Base-by-base conservation (phyloP, 352 stramenopile species). In the Saprolegnia parasitica region DNA sequence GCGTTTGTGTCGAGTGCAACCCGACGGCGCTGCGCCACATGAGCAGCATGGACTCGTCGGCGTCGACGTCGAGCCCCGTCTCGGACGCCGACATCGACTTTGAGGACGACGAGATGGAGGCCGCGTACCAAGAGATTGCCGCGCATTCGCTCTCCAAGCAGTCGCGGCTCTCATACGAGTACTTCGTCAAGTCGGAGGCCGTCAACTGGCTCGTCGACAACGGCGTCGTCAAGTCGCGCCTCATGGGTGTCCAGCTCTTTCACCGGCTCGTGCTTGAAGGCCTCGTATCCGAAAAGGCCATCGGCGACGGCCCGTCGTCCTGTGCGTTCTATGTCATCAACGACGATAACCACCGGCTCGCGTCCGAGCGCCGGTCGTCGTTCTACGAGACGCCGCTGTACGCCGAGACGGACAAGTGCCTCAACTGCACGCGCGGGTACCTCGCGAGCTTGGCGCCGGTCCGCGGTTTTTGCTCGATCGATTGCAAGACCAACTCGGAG, bases 171-270 rank as follows among this genome's bases (percentile, higher is more conserved):
- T 80, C 79, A 75, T 93, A 91, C 77, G 79, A 89, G 67, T 91
- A 91, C 74, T 93, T 94, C 61, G 81, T 92, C 60, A 82, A 92
- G 71, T 92, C 84, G 16, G 86, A 94, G 58, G 84, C 86, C 18
- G 83, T 94, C 66, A 92, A 79, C 71, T 94, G 86, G 84, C 81
- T 94, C 45, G 77, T 86, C 60, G 86, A 94, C 62, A 80, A 78
- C 35, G 77, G 77, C 15, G 74, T 91, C 29, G 82, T 87, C 72
- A 73, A 76, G 55, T 90, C 78, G 65, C 84, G 86, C 66, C 81
- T 75, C 35, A 74, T 67, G 18, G 85, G 76, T 40, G 77, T 74
- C 0, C 76, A 78, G 54, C 71, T 92, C 9, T 92, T 94, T 68
- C 66, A 78, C 52, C 80, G 80, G 5, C 70, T 94, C n/a, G 74